Evolutionary conservation across 2,329 filamentous ascomycete genomes (phyloP), one percentile per base, ranked within the genome.

Genomic region (Zasmidium citrigriseum): DNA sequence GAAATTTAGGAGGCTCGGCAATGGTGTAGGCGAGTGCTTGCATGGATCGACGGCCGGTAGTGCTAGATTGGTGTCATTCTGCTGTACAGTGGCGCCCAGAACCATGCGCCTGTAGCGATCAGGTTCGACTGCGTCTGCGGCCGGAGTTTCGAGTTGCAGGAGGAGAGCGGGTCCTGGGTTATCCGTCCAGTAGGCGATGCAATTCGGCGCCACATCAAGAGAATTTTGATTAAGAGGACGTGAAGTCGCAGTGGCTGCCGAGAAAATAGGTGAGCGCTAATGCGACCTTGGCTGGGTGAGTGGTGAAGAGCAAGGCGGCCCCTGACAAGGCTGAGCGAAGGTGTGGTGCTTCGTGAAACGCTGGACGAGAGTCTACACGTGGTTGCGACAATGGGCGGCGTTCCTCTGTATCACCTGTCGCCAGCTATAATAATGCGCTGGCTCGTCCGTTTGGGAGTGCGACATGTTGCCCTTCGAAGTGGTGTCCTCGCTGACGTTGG

Each of bases 311-410:
- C 3, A n/a, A 23, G 4, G n/a, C 23, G 18, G 18, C 34, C 34
- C 34, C 34, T 41, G 34, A 41, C 34, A 41, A 41, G 34, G 34
- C 34, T 41, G 34, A 41, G 34, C n/a, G n/a, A n/a, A n/a, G n/a
- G 20, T 52, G 50, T 52, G 29, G 48, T 51, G 48, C 25, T 45
- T 52, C 29, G 21, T 52, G 34, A 52, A 45, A 52, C 50, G 50
- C 50, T 52, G 50, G 50, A 21, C 50, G 23, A 22, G 41, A 44
- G 50, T 38, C n/a, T 45, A 52, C 50, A 52, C 34, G 38, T 45
- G 50, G 29, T 52, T n/a, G 22, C 21, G 38, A 52, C 34, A 45
- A 52, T 22, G 22, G 29, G n/a, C 2, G 22, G 50, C 20, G 50
- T 11, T 34, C 29, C 23, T 52, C 22, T 24, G 46, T 49, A 23